These are phyloP conservation scores for Candida vartiovaarae DNA, from an alignment of 805 yeast species.

Conservation along the genomic window DNA sequence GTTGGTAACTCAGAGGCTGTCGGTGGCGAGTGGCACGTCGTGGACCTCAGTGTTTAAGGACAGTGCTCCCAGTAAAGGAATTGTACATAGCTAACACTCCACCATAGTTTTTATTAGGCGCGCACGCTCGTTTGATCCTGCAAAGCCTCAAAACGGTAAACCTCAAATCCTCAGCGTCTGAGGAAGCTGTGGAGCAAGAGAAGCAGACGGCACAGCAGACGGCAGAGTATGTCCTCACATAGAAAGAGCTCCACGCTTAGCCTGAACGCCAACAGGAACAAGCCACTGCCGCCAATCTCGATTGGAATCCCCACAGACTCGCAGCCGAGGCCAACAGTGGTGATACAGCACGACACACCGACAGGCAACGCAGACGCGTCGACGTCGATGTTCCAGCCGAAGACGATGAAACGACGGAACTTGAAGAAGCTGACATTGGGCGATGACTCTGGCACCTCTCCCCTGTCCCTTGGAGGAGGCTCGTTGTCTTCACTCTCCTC, in stretches of 20 bases:
- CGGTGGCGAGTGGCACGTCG: conserved; percentile 14
- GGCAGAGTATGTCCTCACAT: conserved; percentile 6
- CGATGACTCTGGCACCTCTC: conserved; percentile 6
- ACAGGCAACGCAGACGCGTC: neutral
- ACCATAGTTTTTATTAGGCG: too few species aligned
- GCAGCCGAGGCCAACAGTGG: neutral
- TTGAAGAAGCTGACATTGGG: conserved; percentile 47
- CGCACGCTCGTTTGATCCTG: too few species aligned
- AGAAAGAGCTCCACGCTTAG: conserved; percentile 22
- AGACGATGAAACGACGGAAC: conserved; percentile 50
- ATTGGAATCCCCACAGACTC: neutral
- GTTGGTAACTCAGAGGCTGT: conserved; percentile 30
- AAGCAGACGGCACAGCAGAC: too few species aligned
- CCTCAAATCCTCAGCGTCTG: too few species aligned
- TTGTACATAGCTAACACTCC: too few species aligned
- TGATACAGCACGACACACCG: neutral
- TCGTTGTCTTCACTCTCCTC: conserved; percentile 1
- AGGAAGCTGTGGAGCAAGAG: too few species aligned
- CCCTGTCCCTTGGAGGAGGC: neutral
- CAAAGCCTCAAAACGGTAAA: too few species aligned
- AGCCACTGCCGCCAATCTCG: conserved; percentile 23
- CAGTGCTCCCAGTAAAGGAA: too few species aligned
- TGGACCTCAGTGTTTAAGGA: conserved; percentile 10
- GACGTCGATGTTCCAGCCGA: conserved; percentile 28
- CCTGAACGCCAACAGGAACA: conserved; percentile 20